phyloP scores from a whole-genome alignment of 768 basidiomycete species.

The Boletellus sp. region DNA sequence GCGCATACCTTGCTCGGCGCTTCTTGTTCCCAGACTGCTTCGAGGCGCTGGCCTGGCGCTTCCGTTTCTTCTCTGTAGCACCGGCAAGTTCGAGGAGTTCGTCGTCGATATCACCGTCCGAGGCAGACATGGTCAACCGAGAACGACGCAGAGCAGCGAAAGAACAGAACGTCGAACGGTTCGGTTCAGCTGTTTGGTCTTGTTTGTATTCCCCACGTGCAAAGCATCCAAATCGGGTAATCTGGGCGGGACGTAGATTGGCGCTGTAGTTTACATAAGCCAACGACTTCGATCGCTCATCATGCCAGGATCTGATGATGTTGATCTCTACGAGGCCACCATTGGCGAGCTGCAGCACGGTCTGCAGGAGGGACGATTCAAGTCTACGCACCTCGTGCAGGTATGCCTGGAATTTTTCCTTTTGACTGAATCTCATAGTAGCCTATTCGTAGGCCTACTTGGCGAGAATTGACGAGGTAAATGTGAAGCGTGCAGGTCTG shows the following conservation, averaged over 20 bases:
- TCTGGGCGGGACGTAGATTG: slow-evolving; percentile 14
- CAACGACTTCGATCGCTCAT: neutral
- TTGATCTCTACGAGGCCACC: slow-evolving; percentile 61
- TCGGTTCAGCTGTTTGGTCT: slow-evolving; percentile 14
- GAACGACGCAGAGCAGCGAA: neutral
- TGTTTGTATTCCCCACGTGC: slow-evolving; percentile 19
- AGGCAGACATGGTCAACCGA: slow-evolving; percentile 42
- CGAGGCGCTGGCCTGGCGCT: slow-evolving; percentile 46
- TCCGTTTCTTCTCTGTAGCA: slow-evolving; percentile 63
- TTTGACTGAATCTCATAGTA: neutral
- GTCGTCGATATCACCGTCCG: slow-evolving; percentile 53
- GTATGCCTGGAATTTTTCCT: slow-evolving; percentile 26
- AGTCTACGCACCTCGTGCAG: slow-evolving; percentile 60
- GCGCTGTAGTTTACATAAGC: too few relatives aligned
- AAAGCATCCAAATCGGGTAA: slow-evolving; percentile 6
- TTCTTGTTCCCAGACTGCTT: slow-evolving; percentile 54
- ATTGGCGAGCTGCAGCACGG: slow-evolving; percentile 53
- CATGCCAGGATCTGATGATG: slow-evolving; percentile 21
- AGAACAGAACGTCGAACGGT: slow-evolving; percentile 1
- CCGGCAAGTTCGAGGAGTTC: slow-evolving; percentile 82
- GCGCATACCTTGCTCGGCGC: slow-evolving; percentile 66
- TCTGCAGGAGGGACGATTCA: slow-evolving; percentile 46
- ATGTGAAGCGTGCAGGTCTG: slow-evolving; percentile 32
- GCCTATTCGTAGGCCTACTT: slow-evolving; percentile 57
- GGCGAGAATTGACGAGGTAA: slow-evolving; percentile 67